Evolutionary conservation across 1,139 yeast genomes (phyloP).

Genomic region (Magnusiomyces tetraspermus): DNA sequence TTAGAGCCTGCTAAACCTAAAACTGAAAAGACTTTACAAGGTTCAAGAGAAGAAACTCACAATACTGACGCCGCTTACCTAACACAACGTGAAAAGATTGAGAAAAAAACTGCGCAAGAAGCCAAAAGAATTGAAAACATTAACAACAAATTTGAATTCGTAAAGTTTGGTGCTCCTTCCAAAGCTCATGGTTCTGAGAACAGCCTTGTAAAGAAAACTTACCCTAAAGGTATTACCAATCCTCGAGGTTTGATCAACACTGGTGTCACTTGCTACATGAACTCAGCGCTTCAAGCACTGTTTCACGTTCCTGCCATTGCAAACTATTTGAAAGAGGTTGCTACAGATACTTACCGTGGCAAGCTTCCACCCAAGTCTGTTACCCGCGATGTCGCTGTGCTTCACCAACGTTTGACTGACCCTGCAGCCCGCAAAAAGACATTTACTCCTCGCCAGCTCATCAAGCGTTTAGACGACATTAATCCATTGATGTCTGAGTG

Average conservation of each 20-base stretch:
- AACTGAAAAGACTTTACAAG: slow-evolving; percentile 10
- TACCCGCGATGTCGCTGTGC: slow-evolving; percentile 61
- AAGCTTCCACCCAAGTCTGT: slow-evolving; percentile 51
- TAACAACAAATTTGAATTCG: slow-evolving; percentile 8
- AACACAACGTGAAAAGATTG: slow-evolving; percentile 7
- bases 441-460: slow-evolving; percentile 58
- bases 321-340: slow-evolving; percentile 65
- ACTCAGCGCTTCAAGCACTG: slow-evolving; percentile 85
- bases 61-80: slow-evolving; percentile 2
- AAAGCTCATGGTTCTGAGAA: slow-evolving; percentile 30
- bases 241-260: slow-evolving; percentile 81
- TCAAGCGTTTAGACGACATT: slow-evolving; percentile 67
- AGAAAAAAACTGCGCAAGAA: slow-evolving; percentile 1
- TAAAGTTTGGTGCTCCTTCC: slow-evolving; percentile 21
- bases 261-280: slow-evolving; percentile 95
- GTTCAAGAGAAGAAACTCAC: slow-evolving; percentile 8
- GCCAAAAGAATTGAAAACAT: neutral
- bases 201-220: slow-evolving; percentile 47
- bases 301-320: slow-evolving; percentile 86
- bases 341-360: slow-evolving; percentile 32
- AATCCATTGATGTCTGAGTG: slow-evolving; percentile 95
- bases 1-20: slow-evolving; percentile 9
- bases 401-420: slow-evolving; percentile 58
- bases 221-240: slow-evolving; percentile 41
- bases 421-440: slow-evolving; percentile 26